A percentile compares a stretch with the other conserved stretches of the same genome.
These are phyloP conservation scores for Tylopilus plumbeoviolaceoides DNA, from an alignment of 768 basidiomycete species.

Conservation along the genomic window DNA sequence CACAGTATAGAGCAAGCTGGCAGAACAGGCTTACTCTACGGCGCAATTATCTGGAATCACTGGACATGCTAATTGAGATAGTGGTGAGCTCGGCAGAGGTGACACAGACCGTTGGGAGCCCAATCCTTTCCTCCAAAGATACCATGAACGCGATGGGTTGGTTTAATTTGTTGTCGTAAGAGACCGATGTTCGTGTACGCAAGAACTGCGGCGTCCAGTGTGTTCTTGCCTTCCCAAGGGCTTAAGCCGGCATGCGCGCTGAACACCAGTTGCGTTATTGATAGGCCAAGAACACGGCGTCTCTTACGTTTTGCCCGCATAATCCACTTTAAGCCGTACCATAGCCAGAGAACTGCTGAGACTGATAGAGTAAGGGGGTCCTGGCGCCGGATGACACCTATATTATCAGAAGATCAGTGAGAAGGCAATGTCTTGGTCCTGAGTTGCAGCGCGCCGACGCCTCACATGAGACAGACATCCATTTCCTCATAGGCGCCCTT, in stretches of 20 bases:
- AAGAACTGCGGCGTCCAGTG: slow-evolving; percentile 79
- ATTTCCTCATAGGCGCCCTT: slow-evolving; percentile 71
- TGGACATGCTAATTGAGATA: slow-evolving; percentile 40
- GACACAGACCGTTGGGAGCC: slow-evolving; percentile 59
- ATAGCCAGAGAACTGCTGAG: slow-evolving; percentile 63
- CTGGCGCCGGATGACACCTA: slow-evolving; percentile 81
- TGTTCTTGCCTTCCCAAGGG: slow-evolving; percentile 83
- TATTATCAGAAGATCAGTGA: no score
- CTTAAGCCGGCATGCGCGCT: slow-evolving; percentile 77
- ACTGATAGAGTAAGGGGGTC: slow-evolving; percentile 60
- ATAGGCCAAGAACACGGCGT: neutral
- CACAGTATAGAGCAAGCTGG: slow-evolving; percentile 28
- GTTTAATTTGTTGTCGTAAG: slow-evolving; percentile 77
- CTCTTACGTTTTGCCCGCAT: slow-evolving; percentile 65
- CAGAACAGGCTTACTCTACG: slow-evolving; percentile 53
- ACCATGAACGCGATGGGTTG: slow-evolving; percentile 76
- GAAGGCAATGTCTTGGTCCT: no score
- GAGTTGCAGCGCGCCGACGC: neutral
- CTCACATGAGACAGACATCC: slow-evolving; percentile 71
- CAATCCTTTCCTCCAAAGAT: slow-evolving; percentile 74
- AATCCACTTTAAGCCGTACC: slow-evolving; percentile 56
- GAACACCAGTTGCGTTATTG: slow-evolving; percentile 34
- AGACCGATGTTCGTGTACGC: slow-evolving; percentile 79
- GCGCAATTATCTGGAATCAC: slow-evolving; percentile 82
- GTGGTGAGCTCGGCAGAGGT: neutral